phyloP scores from a whole-genome alignment of 2,329 filamentous ascomycete species.

The Venturia nashicola region DNA sequence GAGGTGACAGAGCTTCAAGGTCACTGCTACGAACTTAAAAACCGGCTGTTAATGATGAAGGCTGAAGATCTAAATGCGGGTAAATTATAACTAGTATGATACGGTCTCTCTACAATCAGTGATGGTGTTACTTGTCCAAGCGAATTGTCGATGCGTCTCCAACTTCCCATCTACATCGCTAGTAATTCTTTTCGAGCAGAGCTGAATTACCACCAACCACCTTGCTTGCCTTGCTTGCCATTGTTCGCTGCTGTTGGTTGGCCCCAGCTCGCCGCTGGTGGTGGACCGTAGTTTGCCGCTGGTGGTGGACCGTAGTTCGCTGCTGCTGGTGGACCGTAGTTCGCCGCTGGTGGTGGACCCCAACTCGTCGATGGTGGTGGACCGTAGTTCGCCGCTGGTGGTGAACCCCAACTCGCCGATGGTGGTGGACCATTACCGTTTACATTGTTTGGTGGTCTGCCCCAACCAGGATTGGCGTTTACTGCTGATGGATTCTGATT shows the following conservation, averaged over 20 bases:
- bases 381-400: neutral
- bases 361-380: no score
- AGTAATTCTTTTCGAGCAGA: neutral
- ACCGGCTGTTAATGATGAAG: no score
- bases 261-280: neutral
- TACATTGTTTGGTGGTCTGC: neutral
- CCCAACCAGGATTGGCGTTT: neutral
- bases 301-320: no score
- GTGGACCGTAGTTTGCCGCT: neutral
- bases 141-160: neutral
- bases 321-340: neutral
- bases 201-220: neutral
- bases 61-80: no score
- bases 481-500: neutral
- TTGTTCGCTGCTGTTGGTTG: neutral
- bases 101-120: neutral
- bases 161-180: neutral
- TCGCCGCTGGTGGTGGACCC: neutral
- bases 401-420: neutral
- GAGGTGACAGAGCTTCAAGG: no score
- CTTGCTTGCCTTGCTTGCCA: neutral
- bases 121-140: neutral
- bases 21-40: no score
- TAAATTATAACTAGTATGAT: no score
- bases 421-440: neutral